Evolutionary conservation across 352 stramenopile species (phyloP).

Genomic region (Globisporangium barbulae): DNA sequence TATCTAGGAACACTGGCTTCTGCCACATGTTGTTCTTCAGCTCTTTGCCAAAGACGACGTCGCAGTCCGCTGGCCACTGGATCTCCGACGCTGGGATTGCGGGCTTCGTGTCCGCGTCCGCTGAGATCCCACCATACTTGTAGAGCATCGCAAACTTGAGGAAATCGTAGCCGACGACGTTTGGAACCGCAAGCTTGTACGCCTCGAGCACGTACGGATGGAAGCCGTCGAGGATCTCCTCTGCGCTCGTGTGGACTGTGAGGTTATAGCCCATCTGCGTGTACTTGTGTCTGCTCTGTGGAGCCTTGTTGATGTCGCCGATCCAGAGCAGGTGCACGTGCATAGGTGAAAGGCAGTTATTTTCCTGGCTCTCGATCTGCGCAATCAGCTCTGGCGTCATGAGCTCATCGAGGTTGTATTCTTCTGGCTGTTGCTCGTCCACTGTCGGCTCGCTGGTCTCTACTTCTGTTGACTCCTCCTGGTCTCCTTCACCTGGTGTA

Average conservation of each 20-base stretch:
- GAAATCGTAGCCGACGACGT: slow-evolving; percentile 17
- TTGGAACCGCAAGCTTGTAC: slow-evolving; percentile 13
- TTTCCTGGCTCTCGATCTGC: background rate
- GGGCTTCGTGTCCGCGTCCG: slow-evolving; percentile 15
- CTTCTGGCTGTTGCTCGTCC: background rate
- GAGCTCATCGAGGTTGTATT: slow-evolving; percentile 11
- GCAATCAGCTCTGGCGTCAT: slow-evolving; percentile 10
- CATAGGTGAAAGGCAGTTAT: slow-evolving; percentile 2
- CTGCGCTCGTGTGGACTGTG: slow-evolving; percentile 8
- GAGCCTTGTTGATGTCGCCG: slow-evolving; percentile 9
- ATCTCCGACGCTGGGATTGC: background rate
- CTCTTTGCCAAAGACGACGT: slow-evolving; percentile 19
- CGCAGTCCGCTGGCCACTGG: slow-evolving; percentile 4
- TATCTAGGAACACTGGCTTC: slow-evolving; percentile 1
- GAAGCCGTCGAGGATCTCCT: slow-evolving; percentile 17
- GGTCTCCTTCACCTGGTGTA: background rate
- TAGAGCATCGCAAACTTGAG: slow-evolving; percentile 22
- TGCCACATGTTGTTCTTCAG: background rate
- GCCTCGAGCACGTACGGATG: slow-evolving; percentile 13
- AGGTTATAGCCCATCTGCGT: slow-evolving; percentile 9
- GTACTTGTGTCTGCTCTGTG: slow-evolving; percentile 3
- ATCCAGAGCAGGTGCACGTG: slow-evolving; percentile 23
- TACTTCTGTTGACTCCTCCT: background rate
- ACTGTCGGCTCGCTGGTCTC: background rate
- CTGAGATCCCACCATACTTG: slow-evolving; percentile 16